phyloP scores from a whole-genome alignment of 225 moss, liverwort and hornwort genomes.

The Marchantia polymorpha region DNA sequence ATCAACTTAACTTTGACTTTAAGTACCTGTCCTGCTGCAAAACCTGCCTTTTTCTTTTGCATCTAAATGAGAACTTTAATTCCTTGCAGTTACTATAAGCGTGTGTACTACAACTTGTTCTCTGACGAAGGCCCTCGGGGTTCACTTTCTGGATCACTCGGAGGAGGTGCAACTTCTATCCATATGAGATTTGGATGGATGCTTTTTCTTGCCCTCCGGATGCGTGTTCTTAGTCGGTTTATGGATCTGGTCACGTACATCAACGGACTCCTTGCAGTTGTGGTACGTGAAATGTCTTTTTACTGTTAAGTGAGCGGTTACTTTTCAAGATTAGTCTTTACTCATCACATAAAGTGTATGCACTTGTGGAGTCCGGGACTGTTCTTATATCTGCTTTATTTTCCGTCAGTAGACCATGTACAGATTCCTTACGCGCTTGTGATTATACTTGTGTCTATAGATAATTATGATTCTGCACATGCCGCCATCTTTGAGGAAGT shows the following conservation, averaged over 20 bases:
- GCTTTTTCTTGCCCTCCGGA: conserved; percentile 87
- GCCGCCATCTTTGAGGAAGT: conserved; percentile 86
- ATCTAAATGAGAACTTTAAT: background rate
- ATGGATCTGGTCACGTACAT: conserved; percentile 94
- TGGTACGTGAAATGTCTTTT: conserved; percentile 45
- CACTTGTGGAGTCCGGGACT: too few relatives aligned
- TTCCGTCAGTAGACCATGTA: too few relatives aligned
- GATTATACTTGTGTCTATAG: conserved; percentile 36
- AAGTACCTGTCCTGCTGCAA: background rate
- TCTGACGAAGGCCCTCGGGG: conserved; percentile 58
- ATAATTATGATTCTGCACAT: conserved; percentile 87
- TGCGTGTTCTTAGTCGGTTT: conserved; percentile 73
- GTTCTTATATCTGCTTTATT: too few relatives aligned
- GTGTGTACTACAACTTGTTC: conserved; percentile 85
- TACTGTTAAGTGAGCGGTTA: background rate
- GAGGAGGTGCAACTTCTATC: conserved; percentile 48
- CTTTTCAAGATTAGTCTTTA: too few relatives aligned
- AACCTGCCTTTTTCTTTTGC: background rate
- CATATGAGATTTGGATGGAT: conserved; percentile 99
- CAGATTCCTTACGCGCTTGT: background rate
- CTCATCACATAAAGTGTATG: too few relatives aligned
- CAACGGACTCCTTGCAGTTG: conserved; percentile 85
- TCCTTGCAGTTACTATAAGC: conserved; percentile 80
- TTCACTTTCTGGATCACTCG: conserved; percentile 52
- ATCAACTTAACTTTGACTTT: background rate